Evolutionary conservation across 805 yeast species (phyloP), one percentile per base, ranked within the genome.

Genomic region (Teunomyces lycoperdinae): DNA sequence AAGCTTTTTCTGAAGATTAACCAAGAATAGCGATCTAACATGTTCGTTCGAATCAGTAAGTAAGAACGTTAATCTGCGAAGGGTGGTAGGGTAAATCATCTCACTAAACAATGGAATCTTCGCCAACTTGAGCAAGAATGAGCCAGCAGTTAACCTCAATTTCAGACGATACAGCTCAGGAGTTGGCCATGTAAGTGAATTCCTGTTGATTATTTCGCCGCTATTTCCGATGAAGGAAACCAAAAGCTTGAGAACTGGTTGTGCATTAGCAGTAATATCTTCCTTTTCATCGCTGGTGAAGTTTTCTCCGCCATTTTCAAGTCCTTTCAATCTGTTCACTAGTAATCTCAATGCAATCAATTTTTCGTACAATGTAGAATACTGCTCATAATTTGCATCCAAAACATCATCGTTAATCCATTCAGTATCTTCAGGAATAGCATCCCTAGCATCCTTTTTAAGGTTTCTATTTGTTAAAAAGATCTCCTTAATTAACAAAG

Each of bases 111-210:
- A 58, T 0, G 84, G 79, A 7, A 64, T 57, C 56, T 80, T 78
- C 2, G 90, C 87, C 20, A 90, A 62, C 57, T 85, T 83, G 29
- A 90, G 63, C 9, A 89, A 56, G 54, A 73, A 75, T 31, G 79
- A 58, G 0, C 95, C 96, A 1, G 95, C 92, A 30, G 70, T 73
- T 9, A 87, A 67, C 55, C 95, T 73, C 43, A 89, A 63, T 52
- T 80, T 78, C 49, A 83, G 75, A 58, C 84, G 85, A 58, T 70
- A 83, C 31, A 68, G 67, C 24, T 61, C 68, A 3, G 96, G 96
- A 0, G 96, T 86, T 11, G 86, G 83, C 54, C 65, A 73, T 13
- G 67, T 64, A 8, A 64, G 68, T 4, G 73, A 56, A 46, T 73
- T 72, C 20, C 49, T 64, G 61, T 45, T 77, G 52, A 84, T 79